phyloP scores from a whole-genome alignment of 306 rosid genomes.

The Medicago ruthenica region DNA sequence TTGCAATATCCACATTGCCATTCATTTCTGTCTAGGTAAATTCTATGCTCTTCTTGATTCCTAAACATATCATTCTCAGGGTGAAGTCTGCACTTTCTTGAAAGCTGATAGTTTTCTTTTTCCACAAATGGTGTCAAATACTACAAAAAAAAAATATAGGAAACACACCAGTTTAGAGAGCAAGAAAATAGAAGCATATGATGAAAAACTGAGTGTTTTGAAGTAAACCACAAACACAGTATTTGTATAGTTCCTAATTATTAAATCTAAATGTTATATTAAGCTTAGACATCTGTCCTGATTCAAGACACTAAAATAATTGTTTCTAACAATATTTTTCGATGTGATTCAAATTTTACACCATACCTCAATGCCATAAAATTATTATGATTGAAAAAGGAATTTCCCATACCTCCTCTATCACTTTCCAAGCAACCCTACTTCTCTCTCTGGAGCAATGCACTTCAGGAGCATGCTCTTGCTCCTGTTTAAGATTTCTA shows the following conservation, averaged over 20 bases:
- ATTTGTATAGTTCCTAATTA: constrained; percentile 1
- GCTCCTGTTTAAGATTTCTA: constrained; percentile 56
- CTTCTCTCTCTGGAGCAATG: constrained; percentile 96
- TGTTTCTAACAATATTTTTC: constrained; percentile 28
- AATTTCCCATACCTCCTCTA: constrained; percentile 63
- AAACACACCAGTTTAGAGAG: constrained; percentile 13
- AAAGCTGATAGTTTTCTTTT: constrained; percentile 66
- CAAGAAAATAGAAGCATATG: neutral
- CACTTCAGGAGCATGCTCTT: constrained; percentile 63
- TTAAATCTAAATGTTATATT: neutral
- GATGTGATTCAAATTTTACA: constrained; percentile 34
- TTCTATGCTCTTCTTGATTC: constrained; percentile 92
- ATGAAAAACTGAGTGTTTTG: neutral
- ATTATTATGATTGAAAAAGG: constrained; percentile 22
- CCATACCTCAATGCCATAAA: constrained; percentile 11
- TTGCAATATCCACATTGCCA: constrained; percentile 98
- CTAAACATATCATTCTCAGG: constrained; percentile 80
- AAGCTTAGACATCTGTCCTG: constrained; percentile 1
- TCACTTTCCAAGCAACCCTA: constrained; percentile 73
- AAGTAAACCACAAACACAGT: neutral
- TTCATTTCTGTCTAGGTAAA: constrained; percentile 68
- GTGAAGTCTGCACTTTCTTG: constrained; percentile 76
- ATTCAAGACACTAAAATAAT: neutral
- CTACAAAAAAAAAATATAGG: constrained; percentile 53
- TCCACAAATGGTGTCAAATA: constrained; percentile 89